These are phyloP conservation scores for Phellopilus nigrolimitatus DNA, from an alignment of 1,284 basidiomycete species.

Conservation along the genomic window DNA sequence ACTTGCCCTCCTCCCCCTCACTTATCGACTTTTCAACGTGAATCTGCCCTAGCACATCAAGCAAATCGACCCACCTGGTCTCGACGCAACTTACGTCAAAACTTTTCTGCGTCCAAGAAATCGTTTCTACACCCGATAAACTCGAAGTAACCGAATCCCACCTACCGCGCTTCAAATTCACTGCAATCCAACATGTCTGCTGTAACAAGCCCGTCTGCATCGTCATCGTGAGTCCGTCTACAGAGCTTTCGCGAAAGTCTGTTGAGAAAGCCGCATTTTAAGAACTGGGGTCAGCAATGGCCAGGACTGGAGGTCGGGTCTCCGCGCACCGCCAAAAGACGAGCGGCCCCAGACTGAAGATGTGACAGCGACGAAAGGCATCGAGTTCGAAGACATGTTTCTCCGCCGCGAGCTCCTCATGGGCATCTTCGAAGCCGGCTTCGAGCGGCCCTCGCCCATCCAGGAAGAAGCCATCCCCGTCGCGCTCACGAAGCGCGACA, in stretches of 20 bases:
- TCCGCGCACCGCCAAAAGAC: conserved; percentile 88
- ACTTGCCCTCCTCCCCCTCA: not conserved
- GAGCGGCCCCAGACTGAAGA: conserved; percentile 91
- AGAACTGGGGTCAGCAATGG: conserved; percentile 23
- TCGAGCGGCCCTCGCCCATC: conserved; percentile 95
- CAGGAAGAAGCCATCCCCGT: conserved; percentile 96
- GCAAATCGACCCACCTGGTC: not conserved
- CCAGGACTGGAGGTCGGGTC: conserved; percentile 65
- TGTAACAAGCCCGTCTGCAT: conserved; percentile 19
- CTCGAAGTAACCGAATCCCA: not conserved
- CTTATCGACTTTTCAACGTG: not conserved
- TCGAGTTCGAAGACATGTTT: conserved; percentile 82
- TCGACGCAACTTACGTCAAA: not conserved
- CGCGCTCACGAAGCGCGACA: conserved; percentile 82
- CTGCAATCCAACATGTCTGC: conserved; percentile 9
- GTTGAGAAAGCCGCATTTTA: not conserved
- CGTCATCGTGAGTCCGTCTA: conserved; percentile 15
- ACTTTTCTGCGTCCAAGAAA: not conserved
- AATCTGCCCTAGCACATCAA: not conserved
- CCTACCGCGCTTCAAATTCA: not conserved
- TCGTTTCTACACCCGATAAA: not conserved
- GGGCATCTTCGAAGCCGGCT: conserved; percentile 94
- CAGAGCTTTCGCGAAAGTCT: not conserved
- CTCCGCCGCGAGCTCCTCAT: conserved; percentile 65
- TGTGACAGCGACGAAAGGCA: conserved; percentile 86